Evolutionary conservation across 495 filamentous ascomycete species (phyloP), one percentile per base, ranked within the genome.

Genomic region (Talaromyces adpressus): DNA sequence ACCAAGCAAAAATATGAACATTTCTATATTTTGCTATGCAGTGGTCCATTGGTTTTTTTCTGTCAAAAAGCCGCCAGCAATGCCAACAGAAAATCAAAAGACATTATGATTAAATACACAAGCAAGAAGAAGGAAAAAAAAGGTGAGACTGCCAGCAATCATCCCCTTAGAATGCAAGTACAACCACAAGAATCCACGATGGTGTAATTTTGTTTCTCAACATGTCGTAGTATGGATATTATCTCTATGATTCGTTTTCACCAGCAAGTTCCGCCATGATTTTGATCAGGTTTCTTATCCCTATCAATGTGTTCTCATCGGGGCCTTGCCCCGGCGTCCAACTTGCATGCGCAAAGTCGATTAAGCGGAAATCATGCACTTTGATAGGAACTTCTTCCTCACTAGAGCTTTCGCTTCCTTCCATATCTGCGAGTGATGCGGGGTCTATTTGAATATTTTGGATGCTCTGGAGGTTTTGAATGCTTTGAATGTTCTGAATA

Each of bases 271-370:
- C 82, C 57, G 84, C 74, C 63, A 98, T 85, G 25, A 96, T 84
- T 66, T 85, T 84, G 61, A 83, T 80, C 8, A 92, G 73, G 71
- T 82, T 95, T 69, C 87, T 81, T 62, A 98, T 82, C 0, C 94
- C 94, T 23, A 76, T 76, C 29, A 98, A 76, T 11, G 83, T 71
- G 71, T 98, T 98, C 77, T 95, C 88, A 73, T 98, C 94, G 1
- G 90, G 89, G 0, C 93, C 94, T 66, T 89, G 73, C 6, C 92
- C 92, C 2, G 92, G 91, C 3, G 85, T 87, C 90, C 91, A 98
- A 29, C 78, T 75, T 20, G 94, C 93, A 77, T 98, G 94, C 22
- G 94, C 94, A 79, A 98, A 98, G 74, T 98, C 94, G 65, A 98
- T 98, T 67, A 98, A 76, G 70, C 95, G 94, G 62, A 97, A 80